Base-by-base conservation (phyloP, 2,329 filamentous ascomycete genomes). In the Penicillium sp. region DNA sequence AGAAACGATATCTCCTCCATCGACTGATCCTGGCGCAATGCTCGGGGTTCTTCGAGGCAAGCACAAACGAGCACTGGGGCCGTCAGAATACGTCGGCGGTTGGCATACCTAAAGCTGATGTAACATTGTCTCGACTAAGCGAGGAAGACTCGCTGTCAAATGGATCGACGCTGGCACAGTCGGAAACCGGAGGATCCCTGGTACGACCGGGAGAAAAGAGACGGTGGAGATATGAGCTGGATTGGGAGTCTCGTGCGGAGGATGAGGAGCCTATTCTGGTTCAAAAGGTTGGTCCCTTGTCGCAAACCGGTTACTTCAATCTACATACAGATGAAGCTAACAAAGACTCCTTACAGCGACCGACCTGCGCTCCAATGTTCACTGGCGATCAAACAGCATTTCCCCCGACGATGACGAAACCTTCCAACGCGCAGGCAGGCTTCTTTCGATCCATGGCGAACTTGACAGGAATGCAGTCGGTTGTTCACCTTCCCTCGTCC, bases 401-500 rank as follows among this genome's bases (percentile, higher is more conserved):
- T 54, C 78, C 75, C 12, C 78, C 78, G n/a, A 70, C 78, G 13
- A 79, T 82, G 62, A 84, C 81, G 66, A 85, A 87, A 65, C 81
- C 80, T 33, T 78, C 79, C 4, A 73, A 72, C 29, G 72, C 82
- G 27, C 81, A 83, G 40, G 80, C 83, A 38, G 78, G 83, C 51
- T 95, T 95, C 76, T 92, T 95, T 63, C 88, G 89, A 53, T 93
- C 88, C 46, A 88, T 95, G 71, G 86, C 88, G 57, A 93, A 91
- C 67, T 81, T 95, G 55, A 76, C 79, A 6, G 72, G 76, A 12
- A 74, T 78, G 60, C 73, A 69, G 61, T 85, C 74, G 56, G 78
- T 77, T 42, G 67, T 79, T 47, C 72, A 78, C 60, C 66, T 79
- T 52, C 77, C 71, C 52, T 70, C 64, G 50, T 70, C 78, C 23